A percentile compares a stretch with the other conserved stretches of the same genome.
phyloP scores from a whole-genome alignment of 2,329 filamentous ascomycete species.

The Arthrinium puccinioides region DNA sequence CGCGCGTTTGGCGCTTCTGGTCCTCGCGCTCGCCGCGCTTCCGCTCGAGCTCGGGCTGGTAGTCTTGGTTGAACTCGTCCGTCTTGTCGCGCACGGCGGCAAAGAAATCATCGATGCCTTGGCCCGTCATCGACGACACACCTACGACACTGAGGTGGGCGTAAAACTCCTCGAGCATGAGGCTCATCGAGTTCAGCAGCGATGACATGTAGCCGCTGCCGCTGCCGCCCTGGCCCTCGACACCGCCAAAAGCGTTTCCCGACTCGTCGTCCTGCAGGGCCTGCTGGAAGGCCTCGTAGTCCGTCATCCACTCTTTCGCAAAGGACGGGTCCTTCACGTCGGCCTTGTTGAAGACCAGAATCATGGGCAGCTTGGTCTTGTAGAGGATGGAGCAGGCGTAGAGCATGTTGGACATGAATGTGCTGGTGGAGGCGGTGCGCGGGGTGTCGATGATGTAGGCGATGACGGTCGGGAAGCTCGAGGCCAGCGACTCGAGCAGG shows the following conservation, averaged over 20 bases:
- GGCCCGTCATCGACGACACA: slow-evolving; percentile 87
- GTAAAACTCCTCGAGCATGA: slow-evolving; percentile 97
- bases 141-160: slow-evolving; percentile 87
- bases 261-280: slow-evolving; percentile 77
- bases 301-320: slow-evolving; percentile 98
- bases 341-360: slow-evolving; percentile 98
- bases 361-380: slow-evolving; percentile 98
- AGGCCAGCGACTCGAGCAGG: slow-evolving; percentile 84
- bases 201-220: slow-evolving; percentile 93
- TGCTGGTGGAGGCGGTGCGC: slow-evolving; percentile 83
- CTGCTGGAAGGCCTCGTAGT: slow-evolving; percentile 91
- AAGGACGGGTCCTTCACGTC: slow-evolving; percentile 88
- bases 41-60: slow-evolving; percentile 83
- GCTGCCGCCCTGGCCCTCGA: slow-evolving; percentile 47
- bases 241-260: slow-evolving; percentile 65
- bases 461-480: slow-evolving; percentile 91
- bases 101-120: slow-evolving; percentile 91
- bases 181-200: slow-evolving; percentile 92
- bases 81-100: slow-evolving; percentile 80
- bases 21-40: slow-evolving; percentile 69
- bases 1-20: slow-evolving; percentile 61
- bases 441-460: slow-evolving; percentile 98
- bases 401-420: slow-evolving; percentile 99
- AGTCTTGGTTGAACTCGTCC: slow-evolving; percentile 82
- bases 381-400: slow-evolving; percentile 98